Evolutionary conservation across 352 stramenopile genomes (phyloP).

Genomic region (Pythium myriotylum): DNA sequence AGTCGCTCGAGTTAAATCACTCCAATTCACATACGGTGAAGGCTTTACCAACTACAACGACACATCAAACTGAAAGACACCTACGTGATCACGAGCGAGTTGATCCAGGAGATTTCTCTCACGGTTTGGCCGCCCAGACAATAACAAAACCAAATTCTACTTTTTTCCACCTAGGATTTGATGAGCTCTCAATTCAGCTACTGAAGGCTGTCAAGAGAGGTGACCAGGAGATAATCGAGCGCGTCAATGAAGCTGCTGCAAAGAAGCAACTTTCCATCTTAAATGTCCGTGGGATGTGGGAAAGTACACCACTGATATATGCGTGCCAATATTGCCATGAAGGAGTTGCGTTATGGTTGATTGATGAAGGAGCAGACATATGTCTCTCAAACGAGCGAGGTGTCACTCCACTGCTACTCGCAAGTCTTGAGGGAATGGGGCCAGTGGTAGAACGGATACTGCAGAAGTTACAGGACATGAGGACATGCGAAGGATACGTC

Average conservation of each 20-base stretch:
- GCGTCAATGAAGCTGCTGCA: slow-evolving; percentile 24
- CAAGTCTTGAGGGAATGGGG: slow-evolving; percentile 66
- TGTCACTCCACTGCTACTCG: slow-evolving; percentile 70
- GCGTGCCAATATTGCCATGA: slow-evolving; percentile 68
- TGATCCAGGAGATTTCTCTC: no score
- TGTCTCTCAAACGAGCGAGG: slow-evolving; percentile 66
- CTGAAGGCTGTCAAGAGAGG: slow-evolving; percentile 71
- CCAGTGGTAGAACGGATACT: slow-evolving; percentile 51
- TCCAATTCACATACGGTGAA: background rate
- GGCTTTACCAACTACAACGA: slow-evolving; percentile 10
- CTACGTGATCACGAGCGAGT: no score
- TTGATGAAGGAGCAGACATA: slow-evolving; percentile 44
- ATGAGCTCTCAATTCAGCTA: slow-evolving; percentile 61
- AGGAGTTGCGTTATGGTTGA: slow-evolving; percentile 57
- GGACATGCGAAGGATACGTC: background rate
- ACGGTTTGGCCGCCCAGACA: background rate
- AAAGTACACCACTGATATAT: slow-evolving; percentile 81
- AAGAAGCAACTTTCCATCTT: slow-evolving; percentile 30
- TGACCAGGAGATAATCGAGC: slow-evolving; percentile 44
- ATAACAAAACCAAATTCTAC: slow-evolving; percentile 4
- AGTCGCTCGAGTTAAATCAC: background rate
- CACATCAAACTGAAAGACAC: slow-evolving; percentile 19
- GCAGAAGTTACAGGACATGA: background rate
- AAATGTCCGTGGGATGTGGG: slow-evolving; percentile 82
- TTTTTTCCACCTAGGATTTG: slow-evolving; percentile 31